Evolutionary conservation across 495 filamentous ascomycete genomes (phyloP), one percentile per base, ranked within the genome.

Genomic region (Penicillium nucicola): DNA sequence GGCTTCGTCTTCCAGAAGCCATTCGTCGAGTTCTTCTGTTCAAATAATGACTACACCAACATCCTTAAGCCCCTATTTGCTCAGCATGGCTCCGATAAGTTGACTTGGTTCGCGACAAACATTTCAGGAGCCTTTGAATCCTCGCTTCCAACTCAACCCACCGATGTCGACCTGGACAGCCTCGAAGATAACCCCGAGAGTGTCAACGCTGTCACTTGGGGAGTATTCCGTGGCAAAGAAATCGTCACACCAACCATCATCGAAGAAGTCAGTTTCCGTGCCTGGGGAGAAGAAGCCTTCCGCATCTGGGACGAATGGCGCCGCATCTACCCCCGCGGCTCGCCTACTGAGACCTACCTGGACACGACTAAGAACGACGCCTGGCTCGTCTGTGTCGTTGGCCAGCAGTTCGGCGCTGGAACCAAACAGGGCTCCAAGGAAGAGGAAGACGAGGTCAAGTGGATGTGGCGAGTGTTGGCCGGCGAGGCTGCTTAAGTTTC

Each of bases 1-100:
- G 93, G 93, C 2, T 97, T 95, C 66, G 90, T 97, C 42, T 98
- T 96, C 76, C 93, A 98, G 60, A 98, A 98, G 69, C 85, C 93
- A 0, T 98, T 98, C 64, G 90, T 98, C 33, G 93, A 98, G 68
- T 89, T 97, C 73, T 97, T 97, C 75, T 68, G 92, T 36, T 83
- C 92, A 0, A 67, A 70, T 3, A 60, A 70, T 0, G 87, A 91
- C 66, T 97, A 89, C 83, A 65, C 71, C 13, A 56, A 46, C 23
- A 65, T 61, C 22, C 73, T 97, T 12, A 78, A 81, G 48, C 71
- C 74, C 14, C 75, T 80, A 39, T 81, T 97, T 23, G 72, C 71
- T 13, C 67, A 74, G 14, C 77, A 81, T 48, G 70, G 79, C 39
- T 64, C 76, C 30, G 79, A 84, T 18, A 78, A 84, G 46, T 78